Percentiles rank a stretch among this genome's conserved stretches.
Evolutionary conservation across 129 eudicot genomes (phyloP).

Genomic region (Helianthus annuus): HanXRQr2.0-SUNRISE NC_035440.2:89806675-89807174

Average conservation of each 20-base stretch:
- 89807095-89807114: too few relatives aligned
- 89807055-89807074: too few relatives aligned
- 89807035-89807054: too few relatives aligned
- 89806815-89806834: constrained; percentile 42
- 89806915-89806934: constrained; percentile 4
- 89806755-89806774: constrained; percentile 34
- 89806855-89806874: background rate
- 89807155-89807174: too few relatives aligned
- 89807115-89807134: too few relatives aligned
- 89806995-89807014: too few relatives aligned
- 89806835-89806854: constrained; percentile 1
- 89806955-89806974: constrained; percentile 68
- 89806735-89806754: constrained; percentile 27
- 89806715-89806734: constrained; percentile 26
- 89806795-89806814: constrained; percentile 84
- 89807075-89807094: too few relatives aligned
- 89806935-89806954: constrained; percentile 97
- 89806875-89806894: background rate
- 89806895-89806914: constrained; percentile 3
- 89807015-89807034: too few relatives aligned
- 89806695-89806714: constrained; percentile 25
- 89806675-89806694: constrained; percentile 41
- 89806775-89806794: constrained; percentile 59
- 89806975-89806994: constrained; percentile 37
- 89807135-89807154: too few relatives aligned